These are phyloP conservation scores for Suhomyces bolitotheri DNA, from an alignment of 1,139 yeast genomes.

Conservation along the genomic window DNA sequence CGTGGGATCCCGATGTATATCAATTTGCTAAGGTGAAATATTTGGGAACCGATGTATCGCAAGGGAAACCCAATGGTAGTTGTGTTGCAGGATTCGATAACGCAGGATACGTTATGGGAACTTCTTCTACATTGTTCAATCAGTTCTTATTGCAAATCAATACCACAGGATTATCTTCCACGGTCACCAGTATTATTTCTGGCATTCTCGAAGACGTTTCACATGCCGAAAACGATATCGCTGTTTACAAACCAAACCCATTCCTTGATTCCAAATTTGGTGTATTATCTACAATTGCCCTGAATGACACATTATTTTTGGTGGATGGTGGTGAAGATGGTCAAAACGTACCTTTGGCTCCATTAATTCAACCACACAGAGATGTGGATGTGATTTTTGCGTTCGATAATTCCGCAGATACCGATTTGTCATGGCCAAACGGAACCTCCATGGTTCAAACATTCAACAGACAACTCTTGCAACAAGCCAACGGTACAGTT, in stretches of 20 bases:
- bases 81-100: constrained; percentile 44
- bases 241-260: constrained; percentile 27
- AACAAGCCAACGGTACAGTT: constrained; percentile 27
- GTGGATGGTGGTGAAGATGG: constrained; percentile 37
- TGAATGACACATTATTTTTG: constrained; percentile 24
- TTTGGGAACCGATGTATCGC: constrained; percentile 64
- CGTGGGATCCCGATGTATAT: constrained; percentile 79
- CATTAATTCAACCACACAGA: constrained; percentile 28
- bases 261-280: constrained; percentile 20
- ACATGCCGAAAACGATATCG: constrained; percentile 22
- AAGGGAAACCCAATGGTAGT: constrained; percentile 44
- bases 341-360: constrained; percentile 32
- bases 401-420: constrained; percentile 33
- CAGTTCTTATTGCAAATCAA: constrained; percentile 25
- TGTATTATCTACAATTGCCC: constrained; percentile 16
- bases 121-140: constrained; percentile 46
- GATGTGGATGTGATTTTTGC: constrained; percentile 32
- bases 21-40: constrained; percentile 70
- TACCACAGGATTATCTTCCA: constrained; percentile 22
- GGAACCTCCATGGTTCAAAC: constrained; percentile 37
- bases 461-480: constrained; percentile 31
- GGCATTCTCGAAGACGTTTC: constrained; percentile 18
- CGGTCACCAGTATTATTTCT: constrained; percentile 19
- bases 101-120: constrained; percentile 48
- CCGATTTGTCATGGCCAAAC: constrained; percentile 32